phyloP scores from a whole-genome alignment of 352 stramenopile genomes.

The Phytophthora pini region DNA sequence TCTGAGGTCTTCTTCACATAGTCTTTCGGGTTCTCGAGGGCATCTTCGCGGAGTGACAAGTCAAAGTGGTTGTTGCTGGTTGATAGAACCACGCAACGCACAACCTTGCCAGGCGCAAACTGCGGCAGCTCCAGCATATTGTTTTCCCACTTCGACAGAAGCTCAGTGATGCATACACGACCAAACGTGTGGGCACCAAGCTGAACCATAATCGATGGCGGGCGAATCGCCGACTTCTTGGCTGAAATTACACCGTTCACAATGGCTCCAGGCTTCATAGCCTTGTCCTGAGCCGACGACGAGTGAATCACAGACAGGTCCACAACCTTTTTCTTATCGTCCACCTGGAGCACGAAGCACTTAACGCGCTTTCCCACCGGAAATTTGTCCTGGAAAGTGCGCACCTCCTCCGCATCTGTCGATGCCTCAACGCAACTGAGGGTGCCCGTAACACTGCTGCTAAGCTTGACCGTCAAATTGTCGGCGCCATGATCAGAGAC shows the following conservation, averaged over 20 bases:
- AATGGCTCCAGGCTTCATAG: conserved; percentile 55
- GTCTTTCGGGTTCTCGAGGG: conserved; percentile 51
- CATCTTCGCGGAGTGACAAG: conserved; percentile 76
- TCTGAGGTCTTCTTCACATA: conserved; percentile 58
- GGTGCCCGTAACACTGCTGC: conserved; percentile 73
- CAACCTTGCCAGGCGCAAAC: conserved; percentile 71
- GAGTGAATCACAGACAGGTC: conserved; percentile 76
- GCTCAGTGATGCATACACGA: conserved; percentile 84
- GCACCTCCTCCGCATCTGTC: conserved; percentile 59
- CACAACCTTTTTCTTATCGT: conserved; percentile 76
- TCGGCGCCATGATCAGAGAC: conserved; percentile 70
- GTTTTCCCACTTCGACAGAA: conserved; percentile 73
- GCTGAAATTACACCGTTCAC: conserved; percentile 77
- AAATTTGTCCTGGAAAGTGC: conserved; percentile 72
- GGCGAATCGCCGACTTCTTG: conserved; percentile 75
- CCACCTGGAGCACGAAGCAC: conserved; percentile 67
- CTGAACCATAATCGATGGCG: conserved; percentile 89
- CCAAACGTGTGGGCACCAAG: conserved; percentile 76
- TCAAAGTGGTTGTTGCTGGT: conserved; percentile 63
- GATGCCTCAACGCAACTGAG: conserved; percentile 75
- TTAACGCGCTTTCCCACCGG: conserved; percentile 79
- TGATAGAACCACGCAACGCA: conserved; percentile 78
- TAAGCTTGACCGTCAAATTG: conserved; percentile 70
- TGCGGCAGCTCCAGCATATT: conserved; percentile 71
- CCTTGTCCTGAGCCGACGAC: conserved; percentile 35